Percentiles rank a stretch among this genome's conserved stretches.
Evolutionary conservation across 768 basidiomycete species (phyloP).

Genomic region (Lactifluus rugatus): DNA sequence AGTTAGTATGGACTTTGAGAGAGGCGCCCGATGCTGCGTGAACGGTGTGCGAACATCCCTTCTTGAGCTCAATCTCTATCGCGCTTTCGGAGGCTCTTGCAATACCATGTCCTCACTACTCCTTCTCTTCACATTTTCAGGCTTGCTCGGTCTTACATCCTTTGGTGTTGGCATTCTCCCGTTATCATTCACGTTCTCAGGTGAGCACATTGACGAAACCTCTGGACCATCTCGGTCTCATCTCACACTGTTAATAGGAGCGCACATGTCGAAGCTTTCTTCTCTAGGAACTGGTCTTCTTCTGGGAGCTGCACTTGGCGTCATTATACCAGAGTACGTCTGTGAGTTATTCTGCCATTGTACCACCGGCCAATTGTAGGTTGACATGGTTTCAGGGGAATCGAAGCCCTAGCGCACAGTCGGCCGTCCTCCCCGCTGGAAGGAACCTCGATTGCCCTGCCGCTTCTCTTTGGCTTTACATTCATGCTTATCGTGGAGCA

Average conservation of each 20-base stretch:
- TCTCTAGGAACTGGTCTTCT: slow-evolving; percentile 75
- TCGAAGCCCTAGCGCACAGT: slow-evolving; percentile 44
- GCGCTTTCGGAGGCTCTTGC: too few relatives aligned
- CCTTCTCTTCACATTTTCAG: slow-evolving; percentile 46
- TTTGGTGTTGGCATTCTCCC: slow-evolving; percentile 70
- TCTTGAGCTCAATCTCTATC: too few relatives aligned
- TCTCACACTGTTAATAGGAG: slow-evolving; percentile 25
- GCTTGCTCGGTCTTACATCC: slow-evolving; percentile 48
- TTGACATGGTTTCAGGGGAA: slow-evolving; percentile 40
- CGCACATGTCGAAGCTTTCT: slow-evolving; percentile 36
- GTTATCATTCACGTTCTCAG: slow-evolving; percentile 60
- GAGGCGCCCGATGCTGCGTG: too few relatives aligned
- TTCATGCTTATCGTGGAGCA: slow-evolving; percentile 66
- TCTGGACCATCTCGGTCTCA: neutral
- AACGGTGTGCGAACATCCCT: too few relatives aligned
- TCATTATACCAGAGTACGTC: slow-evolving; percentile 90
- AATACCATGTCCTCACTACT: slow-evolving; percentile 29
- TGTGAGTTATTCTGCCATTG: neutral
- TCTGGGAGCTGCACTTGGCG: slow-evolving; percentile 80
- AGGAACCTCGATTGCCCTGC: slow-evolving; percentile 50
- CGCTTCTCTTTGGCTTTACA: slow-evolving; percentile 51
- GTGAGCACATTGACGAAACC: slow-evolving; percentile 31
- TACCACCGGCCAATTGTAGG: neutral
- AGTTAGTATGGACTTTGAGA: too few relatives aligned
- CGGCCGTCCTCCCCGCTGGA: slow-evolving; percentile 28